Conservation (phyloP, 2,329 filamentous ascomycete species). For the Pseudogymnoascus sp. region DNA sequence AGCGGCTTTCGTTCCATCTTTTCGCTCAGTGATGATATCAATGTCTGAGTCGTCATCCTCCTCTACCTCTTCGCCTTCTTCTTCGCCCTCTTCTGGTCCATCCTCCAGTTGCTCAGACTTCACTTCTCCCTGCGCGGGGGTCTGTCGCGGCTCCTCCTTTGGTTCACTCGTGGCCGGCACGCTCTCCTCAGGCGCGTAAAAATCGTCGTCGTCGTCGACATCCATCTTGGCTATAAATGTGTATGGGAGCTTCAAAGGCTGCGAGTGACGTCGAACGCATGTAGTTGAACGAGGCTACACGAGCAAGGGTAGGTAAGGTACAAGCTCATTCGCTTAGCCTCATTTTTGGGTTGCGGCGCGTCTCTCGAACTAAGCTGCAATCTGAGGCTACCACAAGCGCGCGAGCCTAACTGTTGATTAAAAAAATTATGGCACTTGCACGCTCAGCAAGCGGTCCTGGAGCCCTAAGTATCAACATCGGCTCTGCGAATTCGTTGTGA, state of each 20-base stretch:
- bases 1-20: constrained; percentile 53
- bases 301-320: constrained; percentile 8
- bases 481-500: constrained; percentile 49
- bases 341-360: constrained; percentile 11
- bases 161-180: constrained; percentile 21
- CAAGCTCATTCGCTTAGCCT: constrained; percentile 10
- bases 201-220: constrained; percentile 60
- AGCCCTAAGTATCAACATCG: constrained; percentile 56
- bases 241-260: constrained; percentile 10
- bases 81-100: constrained; percentile 22
- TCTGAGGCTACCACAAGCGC: constrained; percentile 7
- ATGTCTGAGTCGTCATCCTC: constrained; percentile 59
- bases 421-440: constrained; percentile 31
- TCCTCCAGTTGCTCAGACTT: constrained; percentile 28
- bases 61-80: constrained; percentile 46
- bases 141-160: constrained; percentile 18
- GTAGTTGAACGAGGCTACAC: not conserved
- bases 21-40: constrained; percentile 59
- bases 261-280: constrained; percentile 7
- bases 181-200: constrained; percentile 54
- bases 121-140: constrained; percentile 18
- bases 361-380: constrained; percentile 4
- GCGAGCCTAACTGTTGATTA: constrained; percentile 5
- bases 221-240: constrained; percentile 41
- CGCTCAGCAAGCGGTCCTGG: constrained; percentile 52